Base-by-base conservation (phyloP, 2,329 filamentous ascomycete species). In the Fusarium algeriense region DNA sequence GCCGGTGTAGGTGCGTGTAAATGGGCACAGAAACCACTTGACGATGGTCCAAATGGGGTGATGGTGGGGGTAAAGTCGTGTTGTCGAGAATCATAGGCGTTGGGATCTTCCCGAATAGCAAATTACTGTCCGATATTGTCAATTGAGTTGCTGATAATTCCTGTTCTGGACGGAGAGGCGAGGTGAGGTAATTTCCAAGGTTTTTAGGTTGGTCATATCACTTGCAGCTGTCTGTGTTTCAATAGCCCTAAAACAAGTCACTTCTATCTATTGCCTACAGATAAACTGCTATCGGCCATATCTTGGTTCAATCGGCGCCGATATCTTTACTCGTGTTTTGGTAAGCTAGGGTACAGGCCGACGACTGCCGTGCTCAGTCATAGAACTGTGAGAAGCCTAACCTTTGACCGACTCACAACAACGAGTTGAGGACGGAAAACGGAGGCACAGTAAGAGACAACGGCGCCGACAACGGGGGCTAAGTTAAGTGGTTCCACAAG, bases 61-160 rank as follows among this genome's bases (percentile, higher is more conserved):
- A 76, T 67, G 34, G 74, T 76, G 74, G 74, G 74, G 74, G 74
- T 75, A 68, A 67, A 61, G 69, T 75, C 74, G 75, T 74, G 74
- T 76, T 76, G 74, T 76, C 62, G 37, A 52, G n/a, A 40, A 60
- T 57, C 26, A 60, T 69, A 60, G 40, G 37, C 49, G 28, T 53
- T 56, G 55, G 40, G 28, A 30, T 28, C 20, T 37, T 43, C 17
- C 34, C n/a, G n/a, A 50, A 49, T 50, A 62, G 32, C 53, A 44
- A 70, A 46, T 60, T 56, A 30, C 26, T 49, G 50, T 62, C 52
- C 35, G 56, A 64, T 55, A 53, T 73, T 73, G 68, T 57, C 52
- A 45, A 53, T 64, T 44, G 23, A 66, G 26, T 32, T 45, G 38
- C 30, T 43, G 44, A 40, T 26, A 67, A 45, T 41, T 38, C 30